phyloP scores from a whole-genome alignment of 768 basidiomycete genomes.

The Boletus bicolor region DNA sequence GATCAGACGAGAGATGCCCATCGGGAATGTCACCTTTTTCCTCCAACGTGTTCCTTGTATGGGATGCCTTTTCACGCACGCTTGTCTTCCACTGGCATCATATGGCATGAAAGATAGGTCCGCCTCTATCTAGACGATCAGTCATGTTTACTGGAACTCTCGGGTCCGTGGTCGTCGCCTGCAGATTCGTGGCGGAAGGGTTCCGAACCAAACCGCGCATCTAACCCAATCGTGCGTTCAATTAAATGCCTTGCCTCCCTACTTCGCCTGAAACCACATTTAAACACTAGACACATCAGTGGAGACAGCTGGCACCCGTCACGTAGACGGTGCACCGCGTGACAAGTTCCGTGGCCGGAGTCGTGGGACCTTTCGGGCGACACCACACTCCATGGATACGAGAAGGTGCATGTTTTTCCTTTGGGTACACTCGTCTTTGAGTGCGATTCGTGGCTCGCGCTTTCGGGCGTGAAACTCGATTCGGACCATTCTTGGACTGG shows the following conservation, averaged over 20 bases:
- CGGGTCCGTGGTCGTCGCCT: neutral
- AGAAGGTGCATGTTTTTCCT: conserved; percentile 6
- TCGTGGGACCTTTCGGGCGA: neutral
- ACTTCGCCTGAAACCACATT: neutral
- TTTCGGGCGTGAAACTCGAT: conserved; percentile 22
- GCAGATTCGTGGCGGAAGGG: neutral
- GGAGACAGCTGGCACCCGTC: neutral
- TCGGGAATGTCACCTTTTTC: conserved; percentile 6
- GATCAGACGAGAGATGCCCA: conserved; percentile 37
- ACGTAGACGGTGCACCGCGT: neutral
- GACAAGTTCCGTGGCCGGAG: conserved; percentile 1
- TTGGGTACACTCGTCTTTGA: conserved; percentile 15
- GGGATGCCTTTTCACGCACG: conserved; percentile 7
- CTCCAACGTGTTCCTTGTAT: conserved; percentile 3
- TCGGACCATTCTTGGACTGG: conserved; percentile 28
- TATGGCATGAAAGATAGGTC: neutral
- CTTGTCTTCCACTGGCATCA: neutral
- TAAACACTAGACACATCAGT: neutral
- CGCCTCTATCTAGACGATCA: neutral
- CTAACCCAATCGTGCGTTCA: no score
- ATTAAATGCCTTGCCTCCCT: neutral
- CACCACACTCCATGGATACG: conserved; percentile 12
- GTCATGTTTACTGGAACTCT: neutral
- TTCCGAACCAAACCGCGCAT: neutral
- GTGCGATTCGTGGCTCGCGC: conserved; percentile 24